Base-by-base conservation (phyloP, 768 basidiomycete species). In the Agrocybe chaxingu region DNA sequence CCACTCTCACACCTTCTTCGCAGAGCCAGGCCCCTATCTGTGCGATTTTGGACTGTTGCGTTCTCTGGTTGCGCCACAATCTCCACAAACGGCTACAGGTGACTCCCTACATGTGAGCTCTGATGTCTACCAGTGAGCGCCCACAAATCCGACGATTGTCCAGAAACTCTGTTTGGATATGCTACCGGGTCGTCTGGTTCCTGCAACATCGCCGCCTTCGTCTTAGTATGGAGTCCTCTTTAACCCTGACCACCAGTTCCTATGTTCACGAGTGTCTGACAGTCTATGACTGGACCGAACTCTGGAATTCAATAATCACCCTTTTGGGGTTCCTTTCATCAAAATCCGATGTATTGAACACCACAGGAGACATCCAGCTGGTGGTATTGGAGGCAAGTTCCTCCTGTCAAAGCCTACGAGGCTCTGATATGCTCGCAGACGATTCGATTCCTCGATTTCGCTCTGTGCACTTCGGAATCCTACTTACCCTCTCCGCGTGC, bases 41-140 rank as follows among this genome's bases (percentile, higher is more conserved):
- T 56, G 77, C 82, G 3, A 48, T 87, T 18, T 59, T 88, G n/a
- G 85, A 88, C 61, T 85, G 81, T 50, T 84, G 81, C 56, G 72
- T 84, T 5, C 69, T 88, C 10, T 88, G 84, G 84, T 63, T 87
- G 24, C 79, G 83, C 12, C 85, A 89, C 56, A 87, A 86, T 59
- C 66, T 88, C 30, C 82, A 86, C 49, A 84, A 77, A 56, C 75
- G 70, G 29, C 65, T 87, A 4, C 81, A 86, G 50, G 75, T 78
- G 0, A 67, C 72, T 29, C 76, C 77, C 5, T 86, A 85, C 56
- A 66, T 71, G 86, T 84, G 57, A 40, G 81, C 64, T 34, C 9
- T 9, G 24, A 11, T 29, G 4, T 18, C 39, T 10, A 18, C 41
- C 43, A 8, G 36, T 50, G 31, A 19, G 45, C 13, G 29, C 36